Base-by-base conservation (phyloP, 345 rosid species). In the Angophora floribunda region DNA sequence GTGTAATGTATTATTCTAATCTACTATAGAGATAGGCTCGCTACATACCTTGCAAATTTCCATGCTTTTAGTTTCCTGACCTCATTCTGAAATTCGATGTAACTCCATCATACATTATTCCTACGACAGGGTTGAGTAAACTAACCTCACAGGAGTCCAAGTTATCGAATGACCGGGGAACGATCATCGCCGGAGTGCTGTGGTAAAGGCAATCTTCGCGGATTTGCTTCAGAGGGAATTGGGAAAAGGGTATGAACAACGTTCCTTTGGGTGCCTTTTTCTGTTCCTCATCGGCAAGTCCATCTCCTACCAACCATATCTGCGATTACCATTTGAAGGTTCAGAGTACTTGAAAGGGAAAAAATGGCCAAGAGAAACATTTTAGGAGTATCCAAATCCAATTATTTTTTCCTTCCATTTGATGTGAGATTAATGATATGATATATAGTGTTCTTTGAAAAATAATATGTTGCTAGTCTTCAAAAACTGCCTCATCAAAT, bases 261-360 rank as follows among this genome's bases (percentile, higher is more conserved):
- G 97, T 91, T 87, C 95, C 95, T 87, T 92, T 88, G 30, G 90
- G 30, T 55, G 97, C 96, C 89, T 87, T 91, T 9, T 57, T 88
- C 61, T 94, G 97, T 67, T 94, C 96, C 79, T 91, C 90, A 44
- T 90, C 91, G 7, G 86, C 91, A 75, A 92, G 45, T 78, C 89
- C 96, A 90, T 94, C 97, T 89, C 96, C 98, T 45, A 94, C 93
- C 75, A 96, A 49, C 98, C 97, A 95, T 87, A 94, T 87, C 96
- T 94, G 89, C 86, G 21, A 52, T 49, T 55, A 55, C 7, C 59
- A 7, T 55, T 55, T 55, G 26, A 55, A 55, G 59, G 59, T 55
- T 55, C 26, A 55, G 41, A 36, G 41, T 36, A 36, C 21, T 21
- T 19, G 24, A 21, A 55, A 55, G 21, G 59, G 26, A 26, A 4